Conservation (phyloP, 2,329 filamentous ascomycete species). For the Calonectria hongkongensis region DNA sequence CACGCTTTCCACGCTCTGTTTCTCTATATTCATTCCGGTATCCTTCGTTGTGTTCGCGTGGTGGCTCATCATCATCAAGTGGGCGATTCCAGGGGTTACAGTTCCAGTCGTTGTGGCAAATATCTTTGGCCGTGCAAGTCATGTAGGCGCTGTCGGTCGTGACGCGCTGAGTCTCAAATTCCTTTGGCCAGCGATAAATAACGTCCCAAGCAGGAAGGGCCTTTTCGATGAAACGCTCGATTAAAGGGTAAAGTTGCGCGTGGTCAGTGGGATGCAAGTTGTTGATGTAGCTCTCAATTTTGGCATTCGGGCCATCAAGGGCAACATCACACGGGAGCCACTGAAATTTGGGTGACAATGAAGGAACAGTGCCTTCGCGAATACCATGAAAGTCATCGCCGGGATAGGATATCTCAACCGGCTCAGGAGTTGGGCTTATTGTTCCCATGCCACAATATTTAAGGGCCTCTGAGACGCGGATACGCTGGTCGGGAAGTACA, state of each 20-base stretch:
- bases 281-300: slow-evolving; percentile 71
- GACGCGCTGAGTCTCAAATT: slow-evolving; percentile 55
- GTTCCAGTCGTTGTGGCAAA: slow-evolving; percentile 40
- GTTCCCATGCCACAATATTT: slow-evolving; percentile 44
- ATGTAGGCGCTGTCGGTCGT: slow-evolving; percentile 31
- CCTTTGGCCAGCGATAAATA: slow-evolving; percentile 56
- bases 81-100: slow-evolving; percentile 51
- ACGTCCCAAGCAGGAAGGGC: slow-evolving; percentile 68
- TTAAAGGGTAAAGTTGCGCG: slow-evolving; percentile 60
- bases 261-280: slow-evolving; percentile 68
- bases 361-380: slow-evolving; percentile 70
- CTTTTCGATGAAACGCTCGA: slow-evolving; percentile 64
- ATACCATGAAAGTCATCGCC: slow-evolving; percentile 63
- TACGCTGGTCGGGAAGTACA: slow-evolving; percentile 59
- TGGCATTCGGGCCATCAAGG: slow-evolving; percentile 59
- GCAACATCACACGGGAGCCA: slow-evolving; percentile 56
- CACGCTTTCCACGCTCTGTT: slow-evolving; percentile 49
- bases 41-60: slow-evolving; percentile 44
- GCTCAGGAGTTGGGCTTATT: slow-evolving; percentile 57
- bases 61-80: slow-evolving; percentile 51
- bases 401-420: slow-evolving; percentile 71
- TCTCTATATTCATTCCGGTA: slow-evolving; percentile 40
- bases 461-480: slow-evolving; percentile 46
- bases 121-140: slow-evolving; percentile 45
- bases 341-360: slow-evolving; percentile 56